These are phyloP conservation scores for Cryptococcus hybrid DNA, from an alignment of 1,284 basidiomycete genomes.

Conservation along the genomic window DNA sequence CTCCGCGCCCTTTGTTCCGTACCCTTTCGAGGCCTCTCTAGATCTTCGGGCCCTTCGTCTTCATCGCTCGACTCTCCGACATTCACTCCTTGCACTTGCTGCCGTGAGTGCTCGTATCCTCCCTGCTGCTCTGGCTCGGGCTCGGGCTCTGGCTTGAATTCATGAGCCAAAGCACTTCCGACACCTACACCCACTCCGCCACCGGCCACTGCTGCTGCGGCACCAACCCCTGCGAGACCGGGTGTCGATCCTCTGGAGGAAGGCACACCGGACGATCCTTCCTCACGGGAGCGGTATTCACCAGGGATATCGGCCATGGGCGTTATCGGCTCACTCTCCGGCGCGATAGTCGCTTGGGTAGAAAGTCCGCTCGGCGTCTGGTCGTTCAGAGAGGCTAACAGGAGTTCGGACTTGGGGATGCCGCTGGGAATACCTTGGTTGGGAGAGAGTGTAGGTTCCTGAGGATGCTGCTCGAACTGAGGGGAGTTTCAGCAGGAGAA, in stretches of 20 bases:
- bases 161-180: slow-evolving; percentile 8
- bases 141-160: slow-evolving; percentile 4
- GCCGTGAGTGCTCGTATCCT: no score
- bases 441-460: background rate
- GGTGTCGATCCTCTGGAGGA: background rate
- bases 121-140: background rate
- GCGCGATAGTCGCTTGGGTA: slow-evolving; percentile 33
- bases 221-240: background rate
- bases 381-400: slow-evolving; percentile 5
- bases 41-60: slow-evolving; percentile 50
- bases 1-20: background rate
- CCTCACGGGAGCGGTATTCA: background rate
- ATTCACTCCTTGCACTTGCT: background rate
- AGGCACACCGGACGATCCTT: background rate
- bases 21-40: slow-evolving; percentile 35
- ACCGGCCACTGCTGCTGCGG: background rate
- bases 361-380: slow-evolving; percentile 26
- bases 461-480: background rate
- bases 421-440: slow-evolving; percentile 48
- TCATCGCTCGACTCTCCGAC: slow-evolving; percentile 26
- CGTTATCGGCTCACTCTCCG: slow-evolving; percentile 26
- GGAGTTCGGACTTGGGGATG: slow-evolving; percentile 29
- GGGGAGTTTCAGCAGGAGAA: slow-evolving; percentile 56
- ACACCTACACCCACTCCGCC: background rate
- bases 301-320: slow-evolving; percentile 12